phyloP scores from a whole-genome alignment of 345 rosid genomes.

The Turnera subulata region DNA sequence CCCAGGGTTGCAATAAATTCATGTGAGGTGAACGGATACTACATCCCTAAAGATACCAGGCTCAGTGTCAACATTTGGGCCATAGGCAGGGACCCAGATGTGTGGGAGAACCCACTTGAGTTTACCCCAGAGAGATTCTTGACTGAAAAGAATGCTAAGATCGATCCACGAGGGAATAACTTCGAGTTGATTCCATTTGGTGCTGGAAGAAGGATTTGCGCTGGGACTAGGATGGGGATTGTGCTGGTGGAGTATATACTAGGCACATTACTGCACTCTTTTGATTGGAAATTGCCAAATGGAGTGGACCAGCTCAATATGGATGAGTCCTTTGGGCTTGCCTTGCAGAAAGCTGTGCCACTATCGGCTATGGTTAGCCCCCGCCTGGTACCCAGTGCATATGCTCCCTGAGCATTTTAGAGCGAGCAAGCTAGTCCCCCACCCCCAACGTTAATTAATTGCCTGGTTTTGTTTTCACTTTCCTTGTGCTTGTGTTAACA shows the following conservation, averaged over 20 bases:
- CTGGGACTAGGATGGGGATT: slow-evolving; percentile 53
- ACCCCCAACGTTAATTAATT: no score
- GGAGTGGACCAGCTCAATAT: slow-evolving; percentile 33
- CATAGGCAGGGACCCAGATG: slow-evolving; percentile 51
- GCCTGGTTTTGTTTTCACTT: no score
- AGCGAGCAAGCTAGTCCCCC: no score
- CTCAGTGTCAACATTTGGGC: slow-evolving; percentile 63
- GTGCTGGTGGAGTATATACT: slow-evolving; percentile 45
- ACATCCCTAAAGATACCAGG: slow-evolving; percentile 37
- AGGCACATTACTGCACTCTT: slow-evolving; percentile 49
- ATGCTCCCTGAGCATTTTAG: slow-evolving; percentile 12
- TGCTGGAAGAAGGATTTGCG: slow-evolving; percentile 51
- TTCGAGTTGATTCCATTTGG: slow-evolving; percentile 60
- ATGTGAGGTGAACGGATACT: slow-evolving; percentile 45
- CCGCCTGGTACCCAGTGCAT: slow-evolving; percentile 34
- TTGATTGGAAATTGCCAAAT: slow-evolving; percentile 46
- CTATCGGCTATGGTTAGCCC: slow-evolving; percentile 45
- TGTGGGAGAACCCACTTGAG: slow-evolving; percentile 45
- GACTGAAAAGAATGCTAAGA: slow-evolving; percentile 21
- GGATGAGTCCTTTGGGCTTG: slow-evolving; percentile 58
- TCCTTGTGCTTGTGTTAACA: no score
- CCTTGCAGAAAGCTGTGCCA: slow-evolving; percentile 52
- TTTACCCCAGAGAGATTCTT: slow-evolving; percentile 49
- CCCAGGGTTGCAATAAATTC: slow-evolving; percentile 39
- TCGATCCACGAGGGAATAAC: slow-evolving; percentile 41